Percentiles rank a stretch among this genome's conserved stretches.
Evolutionary conservation across 2,329 filamentous ascomycete genomes (phyloP).

Genomic region (Sclerotinia nivalis): DNA sequence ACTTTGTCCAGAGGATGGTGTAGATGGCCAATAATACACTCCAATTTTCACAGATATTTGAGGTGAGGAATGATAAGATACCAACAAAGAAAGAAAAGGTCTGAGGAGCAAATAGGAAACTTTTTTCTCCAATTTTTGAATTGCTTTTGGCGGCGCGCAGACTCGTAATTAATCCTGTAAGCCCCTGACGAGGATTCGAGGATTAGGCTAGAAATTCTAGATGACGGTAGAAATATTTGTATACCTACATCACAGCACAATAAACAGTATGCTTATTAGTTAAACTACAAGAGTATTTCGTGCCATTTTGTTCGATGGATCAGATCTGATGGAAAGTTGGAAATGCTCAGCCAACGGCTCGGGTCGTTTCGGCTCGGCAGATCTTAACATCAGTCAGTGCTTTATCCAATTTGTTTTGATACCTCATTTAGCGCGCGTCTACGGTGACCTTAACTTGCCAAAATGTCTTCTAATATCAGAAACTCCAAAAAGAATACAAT

Average conservation of each 20-base stretch:
- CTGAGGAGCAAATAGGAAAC: background rate
- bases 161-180: background rate
- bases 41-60: background rate
- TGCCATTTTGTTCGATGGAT: background rate
- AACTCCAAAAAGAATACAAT: background rate
- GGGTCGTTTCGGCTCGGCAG: conserved; percentile 17
- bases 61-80: background rate
- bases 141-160: conserved; percentile 15
- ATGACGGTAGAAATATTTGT: background rate
- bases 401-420: background rate
- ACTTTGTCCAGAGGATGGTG: background rate
- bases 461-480: conserved; percentile 15
- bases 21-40: background rate
- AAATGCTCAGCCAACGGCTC: conserved; percentile 6
- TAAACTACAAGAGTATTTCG: background rate
- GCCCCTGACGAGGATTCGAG: conserved; percentile 17
- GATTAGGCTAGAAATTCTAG: background rate
- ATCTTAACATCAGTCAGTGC: background rate
- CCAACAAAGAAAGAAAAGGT: background rate
- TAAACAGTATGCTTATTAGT: background rate
- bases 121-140: background rate
- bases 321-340: conserved; percentile 1
- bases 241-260: background rate
- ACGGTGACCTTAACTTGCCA: conserved; percentile 5
- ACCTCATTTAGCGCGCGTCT: conserved; percentile 6